Percentiles rank a stretch among this genome's conserved stretches.
Evolutionary conservation across 2,329 filamentous ascomycete genomes (phyloP).

Genomic region (Purpureocillium takamizusanense): DNA sequence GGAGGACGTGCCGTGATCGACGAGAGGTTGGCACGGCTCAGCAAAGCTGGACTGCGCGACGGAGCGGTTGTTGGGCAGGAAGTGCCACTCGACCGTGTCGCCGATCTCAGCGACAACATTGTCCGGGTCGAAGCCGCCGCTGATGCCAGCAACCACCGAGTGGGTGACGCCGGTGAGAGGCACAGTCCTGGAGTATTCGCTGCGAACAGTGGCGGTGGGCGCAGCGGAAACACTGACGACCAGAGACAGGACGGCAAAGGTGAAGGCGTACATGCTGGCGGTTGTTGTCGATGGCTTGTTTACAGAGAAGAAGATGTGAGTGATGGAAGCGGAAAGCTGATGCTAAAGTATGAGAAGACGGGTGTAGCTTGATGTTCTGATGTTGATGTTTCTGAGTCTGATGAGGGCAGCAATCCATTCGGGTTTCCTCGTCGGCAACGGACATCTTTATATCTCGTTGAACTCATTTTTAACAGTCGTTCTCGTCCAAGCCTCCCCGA

Average conservation of each 20-base stretch:
- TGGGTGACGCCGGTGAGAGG: conserved; percentile 31
- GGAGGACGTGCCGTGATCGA: conserved; percentile 28
- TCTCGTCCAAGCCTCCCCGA: too few species aligned
- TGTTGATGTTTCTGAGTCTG: too few species aligned
- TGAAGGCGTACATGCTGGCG: background rate
- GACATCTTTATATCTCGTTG: too few species aligned
- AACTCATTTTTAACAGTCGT: too few species aligned
- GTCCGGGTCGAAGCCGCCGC: conserved; percentile 38
- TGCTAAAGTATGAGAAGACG: too few species aligned
- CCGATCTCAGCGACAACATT: conserved; percentile 38
- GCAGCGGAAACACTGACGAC: conserved; percentile 20
- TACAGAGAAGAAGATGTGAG: too few species aligned
- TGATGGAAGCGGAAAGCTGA: too few species aligned
- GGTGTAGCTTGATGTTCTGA: too few species aligned
- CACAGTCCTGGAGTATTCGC: conserved; percentile 21
- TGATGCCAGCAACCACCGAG: conserved; percentile 34
- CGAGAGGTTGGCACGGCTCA: conserved; percentile 31
- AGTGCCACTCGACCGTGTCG: conserved; percentile 46
- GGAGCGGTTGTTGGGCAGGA: conserved; percentile 41
- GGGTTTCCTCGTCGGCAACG: too few species aligned
- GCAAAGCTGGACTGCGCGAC: conserved; percentile 33
- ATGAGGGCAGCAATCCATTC: too few species aligned
- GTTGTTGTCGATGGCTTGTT: too few species aligned
- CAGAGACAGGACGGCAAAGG: conserved; percentile 3
- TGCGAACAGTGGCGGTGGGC: conserved; percentile 18